Evolutionary conservation across 2,329 filamentous ascomycete species (phyloP).

Genomic region (Aspergillus ochraceoroseus): DNA sequence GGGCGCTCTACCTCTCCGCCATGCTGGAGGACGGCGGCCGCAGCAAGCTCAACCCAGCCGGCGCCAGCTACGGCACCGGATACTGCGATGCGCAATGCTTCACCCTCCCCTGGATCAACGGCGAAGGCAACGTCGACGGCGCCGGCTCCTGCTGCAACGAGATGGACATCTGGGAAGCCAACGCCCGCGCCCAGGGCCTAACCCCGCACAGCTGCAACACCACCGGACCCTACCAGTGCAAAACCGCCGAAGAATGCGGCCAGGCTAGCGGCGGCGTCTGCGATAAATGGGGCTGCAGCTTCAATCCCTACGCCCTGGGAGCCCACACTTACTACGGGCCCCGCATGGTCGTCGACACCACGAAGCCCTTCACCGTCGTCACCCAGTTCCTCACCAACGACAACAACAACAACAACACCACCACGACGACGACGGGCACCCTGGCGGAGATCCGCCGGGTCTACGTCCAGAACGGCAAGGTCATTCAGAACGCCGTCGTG

Average conservation of each 20-base stretch:
- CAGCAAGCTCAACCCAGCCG: slow-evolving; percentile 49
- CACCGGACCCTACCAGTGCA: slow-evolving; percentile 46
- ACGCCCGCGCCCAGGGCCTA: slow-evolving; percentile 56
- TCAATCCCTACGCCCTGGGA: slow-evolving; percentile 62
- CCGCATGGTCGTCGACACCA: slow-evolving; percentile 54
- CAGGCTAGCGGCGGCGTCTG: slow-evolving; percentile 47
- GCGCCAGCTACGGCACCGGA: slow-evolving; percentile 55
- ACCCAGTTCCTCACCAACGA: slow-evolving; percentile 57
- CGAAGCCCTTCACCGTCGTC: slow-evolving; percentile 57
- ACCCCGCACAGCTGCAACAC: slow-evolving; percentile 59
- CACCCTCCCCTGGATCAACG: slow-evolving; percentile 49
- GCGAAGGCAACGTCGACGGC: slow-evolving; percentile 48
- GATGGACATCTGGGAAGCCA: slow-evolving; percentile 66
- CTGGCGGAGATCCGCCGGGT: slow-evolving; percentile 56
- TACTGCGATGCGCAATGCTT: slow-evolving; percentile 59
- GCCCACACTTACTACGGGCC: slow-evolving; percentile 56
- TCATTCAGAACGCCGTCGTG: slow-evolving; percentile 49
- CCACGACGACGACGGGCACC: slow-evolving; percentile 47
- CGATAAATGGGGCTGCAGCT: slow-evolving; percentile 63
- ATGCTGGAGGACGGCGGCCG: slow-evolving; percentile 58
- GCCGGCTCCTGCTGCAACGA: slow-evolving; percentile 60
- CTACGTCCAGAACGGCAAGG: slow-evolving; percentile 57
- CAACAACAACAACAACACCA: too few species aligned
- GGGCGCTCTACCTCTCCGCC: slow-evolving; percentile 59
- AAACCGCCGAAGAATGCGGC: slow-evolving; percentile 31